Evolutionary conservation across 1,139 yeast species (phyloP).

Genomic region (Geotrichum citri-aurantii): DNA sequence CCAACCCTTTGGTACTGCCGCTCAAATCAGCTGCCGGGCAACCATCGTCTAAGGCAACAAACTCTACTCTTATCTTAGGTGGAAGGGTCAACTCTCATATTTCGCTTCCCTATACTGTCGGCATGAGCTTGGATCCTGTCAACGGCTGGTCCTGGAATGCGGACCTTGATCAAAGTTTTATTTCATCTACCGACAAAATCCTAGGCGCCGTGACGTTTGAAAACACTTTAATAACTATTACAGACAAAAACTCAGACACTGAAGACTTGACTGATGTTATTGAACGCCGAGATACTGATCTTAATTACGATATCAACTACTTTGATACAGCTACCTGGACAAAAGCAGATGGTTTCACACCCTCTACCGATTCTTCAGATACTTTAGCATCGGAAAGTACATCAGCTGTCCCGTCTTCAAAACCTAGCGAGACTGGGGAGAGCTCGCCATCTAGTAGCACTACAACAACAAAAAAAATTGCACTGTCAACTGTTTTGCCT

Average conservation of each 20-base stretch:
- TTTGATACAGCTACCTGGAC: constrained; percentile 15
- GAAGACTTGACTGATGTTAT: background rate
- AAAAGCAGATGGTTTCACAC: constrained; percentile 5
- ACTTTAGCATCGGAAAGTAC: constrained; percentile 20
- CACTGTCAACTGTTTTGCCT: constrained; percentile 35
- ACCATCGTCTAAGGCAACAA: constrained; percentile 12
- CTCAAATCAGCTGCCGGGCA: constrained; percentile 29
- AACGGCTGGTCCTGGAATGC: constrained; percentile 45
- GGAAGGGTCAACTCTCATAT: constrained; percentile 37
- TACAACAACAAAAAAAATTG: constrained; percentile 29
- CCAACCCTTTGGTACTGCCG: constrained; percentile 45
- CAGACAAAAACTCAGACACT: constrained; percentile 4
- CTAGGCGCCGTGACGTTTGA: constrained; percentile 41
- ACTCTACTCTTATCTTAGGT: constrained; percentile 35
- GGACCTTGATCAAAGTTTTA: constrained; percentile 19
- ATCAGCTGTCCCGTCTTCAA: constrained; percentile 1
- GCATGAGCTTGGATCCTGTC: constrained; percentile 34
- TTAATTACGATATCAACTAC: constrained; percentile 9
- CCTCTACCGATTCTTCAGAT: constrained; percentile 14
- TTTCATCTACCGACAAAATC: constrained; percentile 20
- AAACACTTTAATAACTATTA: constrained; percentile 38
- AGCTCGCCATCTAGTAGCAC: background rate
- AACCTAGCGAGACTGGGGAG: background rate
- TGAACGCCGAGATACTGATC: background rate
- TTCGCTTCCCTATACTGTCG: constrained; percentile 42